Percentiles rank a stretch among this genome's conserved stretches.
phyloP scores from a whole-genome alignment of 225 moss, liverwort and hornwort species.

The Polytrichum commune region DNA sequence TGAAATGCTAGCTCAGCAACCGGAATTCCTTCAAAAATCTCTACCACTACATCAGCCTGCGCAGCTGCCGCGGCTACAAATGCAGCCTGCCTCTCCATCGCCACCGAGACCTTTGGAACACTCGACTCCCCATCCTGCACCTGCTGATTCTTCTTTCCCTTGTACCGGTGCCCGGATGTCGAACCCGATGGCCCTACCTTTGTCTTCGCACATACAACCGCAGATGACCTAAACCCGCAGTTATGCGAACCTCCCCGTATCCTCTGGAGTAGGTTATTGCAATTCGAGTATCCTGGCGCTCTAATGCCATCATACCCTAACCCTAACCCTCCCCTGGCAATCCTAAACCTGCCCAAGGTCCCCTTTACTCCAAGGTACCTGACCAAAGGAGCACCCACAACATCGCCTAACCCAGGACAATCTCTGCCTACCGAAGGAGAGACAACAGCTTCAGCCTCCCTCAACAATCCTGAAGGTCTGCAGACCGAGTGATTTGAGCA shows the following conservation, averaged over 20 bases:
- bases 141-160: constrained; percentile 31
- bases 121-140: constrained; percentile 9
- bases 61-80: constrained; percentile 11
- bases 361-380: too few relatives aligned
- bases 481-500: too few relatives aligned
- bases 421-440: too few relatives aligned
- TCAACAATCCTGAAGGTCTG: too few relatives aligned
- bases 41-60: constrained; percentile 30
- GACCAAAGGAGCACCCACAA: too few relatives aligned
- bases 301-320: too few relatives aligned
- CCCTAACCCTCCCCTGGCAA: too few relatives aligned
- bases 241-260: constrained; percentile 8
- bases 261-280: background rate
- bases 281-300: too few relatives aligned
- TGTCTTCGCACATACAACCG: constrained; percentile 24
- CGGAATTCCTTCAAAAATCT: constrained; percentile 33
- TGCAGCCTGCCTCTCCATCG: background rate
- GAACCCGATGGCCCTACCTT: constrained; percentile 46
- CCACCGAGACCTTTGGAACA: background rate
- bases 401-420: too few relatives aligned
- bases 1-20: constrained; percentile 31
- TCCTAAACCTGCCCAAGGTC: too few relatives aligned
- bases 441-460: too few relatives aligned
- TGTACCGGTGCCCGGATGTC: constrained; percentile 32
- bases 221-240: constrained; percentile 21